Percentiles rank a stretch among this genome's conserved stretches.
Evolutionary conservation across 1,139 yeast species (phyloP).

Genomic region (Yamadazyma oceani): DNA sequence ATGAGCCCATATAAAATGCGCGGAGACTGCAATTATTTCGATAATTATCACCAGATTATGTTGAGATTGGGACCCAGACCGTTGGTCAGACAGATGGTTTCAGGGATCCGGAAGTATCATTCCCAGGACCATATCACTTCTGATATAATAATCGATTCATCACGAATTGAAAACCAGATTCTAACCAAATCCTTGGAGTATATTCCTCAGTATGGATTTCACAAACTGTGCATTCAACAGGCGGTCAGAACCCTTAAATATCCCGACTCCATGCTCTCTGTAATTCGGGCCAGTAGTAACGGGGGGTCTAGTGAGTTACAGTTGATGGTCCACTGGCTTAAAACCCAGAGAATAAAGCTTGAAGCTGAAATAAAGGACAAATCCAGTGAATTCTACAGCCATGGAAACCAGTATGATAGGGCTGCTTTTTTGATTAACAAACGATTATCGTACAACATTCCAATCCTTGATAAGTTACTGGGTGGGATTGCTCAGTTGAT

Average conservation of each 20-base stretch:
- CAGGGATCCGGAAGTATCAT: conserved; percentile 23
- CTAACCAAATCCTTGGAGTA: conserved; percentile 39
- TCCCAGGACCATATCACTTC: conserved; percentile 38
- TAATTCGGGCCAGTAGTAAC: conserved; percentile 39
- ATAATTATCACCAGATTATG: neutral
- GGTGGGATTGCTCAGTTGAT: conserved; percentile 56
- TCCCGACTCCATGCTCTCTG: conserved; percentile 65
- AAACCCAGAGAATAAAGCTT: conserved; percentile 34
- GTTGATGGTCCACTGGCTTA: conserved; percentile 48
- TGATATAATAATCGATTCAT: conserved; percentile 30
- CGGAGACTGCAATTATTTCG: neutral
- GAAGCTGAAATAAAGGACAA: conserved; percentile 32
- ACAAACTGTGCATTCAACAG: conserved; percentile 54
- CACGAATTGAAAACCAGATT: conserved; percentile 33
- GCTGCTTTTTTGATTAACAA: conserved; percentile 54
- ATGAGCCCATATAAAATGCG: neutral
- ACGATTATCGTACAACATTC: conserved; percentile 64
- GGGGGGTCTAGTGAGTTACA: conserved; percentile 42
- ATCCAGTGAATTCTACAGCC: conserved; percentile 25
- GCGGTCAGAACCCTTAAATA: conserved; percentile 64
- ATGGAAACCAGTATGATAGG: conserved; percentile 56
- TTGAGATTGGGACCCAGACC: neutral
- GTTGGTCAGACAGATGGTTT: neutral
- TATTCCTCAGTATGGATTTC: conserved; percentile 74
- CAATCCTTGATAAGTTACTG: conserved; percentile 44